Percentiles rank a stretch among this genome's conserved stretches.
Evolutionary conservation across 805 yeast species (phyloP).

Genomic region (Candida oleophila): DNA sequence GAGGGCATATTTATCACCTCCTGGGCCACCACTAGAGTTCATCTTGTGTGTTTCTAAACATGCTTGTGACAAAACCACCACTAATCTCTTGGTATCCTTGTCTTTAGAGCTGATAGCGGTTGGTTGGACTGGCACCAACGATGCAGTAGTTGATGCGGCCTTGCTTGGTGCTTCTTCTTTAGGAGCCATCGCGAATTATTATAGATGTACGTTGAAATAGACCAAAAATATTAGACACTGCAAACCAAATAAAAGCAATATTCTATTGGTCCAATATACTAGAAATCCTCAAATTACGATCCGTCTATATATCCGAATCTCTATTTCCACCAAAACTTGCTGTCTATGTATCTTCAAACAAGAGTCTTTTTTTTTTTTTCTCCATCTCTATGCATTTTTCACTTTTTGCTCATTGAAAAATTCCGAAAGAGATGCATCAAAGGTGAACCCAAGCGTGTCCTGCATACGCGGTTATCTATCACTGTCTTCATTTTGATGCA

Average conservation of each 20-base stretch:
- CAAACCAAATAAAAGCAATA: background rate
- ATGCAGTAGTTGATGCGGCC: constrained; percentile 40
- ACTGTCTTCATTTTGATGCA: background rate
- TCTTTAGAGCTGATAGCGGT: constrained; percentile 77
- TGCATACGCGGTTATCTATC: background rate
- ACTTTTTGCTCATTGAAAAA: background rate
- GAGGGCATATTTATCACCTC: constrained; percentile 85
- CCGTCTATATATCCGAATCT: too few relatives aligned
- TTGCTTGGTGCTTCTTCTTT: background rate
- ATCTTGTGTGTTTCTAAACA: constrained; percentile 93
- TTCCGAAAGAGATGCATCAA: background rate
- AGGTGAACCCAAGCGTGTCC: background rate
- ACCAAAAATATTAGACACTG: background rate
- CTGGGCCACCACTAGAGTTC: constrained; percentile 72
- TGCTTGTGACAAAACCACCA: constrained; percentile 95
- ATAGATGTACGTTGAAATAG: background rate
- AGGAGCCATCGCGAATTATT: background rate
- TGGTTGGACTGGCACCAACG: constrained; percentile 87
- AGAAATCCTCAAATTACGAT: too few relatives aligned
- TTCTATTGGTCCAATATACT: too few relatives aligned
- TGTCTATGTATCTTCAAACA: background rate
- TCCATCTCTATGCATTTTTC: background rate
- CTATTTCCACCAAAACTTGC: too few relatives aligned
- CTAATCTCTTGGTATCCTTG: constrained; percentile 79
- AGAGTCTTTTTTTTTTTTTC: background rate